Base-by-base conservation (phyloP, 2,329 filamentous ascomycete genomes). In the Penicillium sclerotiorum region DNA sequence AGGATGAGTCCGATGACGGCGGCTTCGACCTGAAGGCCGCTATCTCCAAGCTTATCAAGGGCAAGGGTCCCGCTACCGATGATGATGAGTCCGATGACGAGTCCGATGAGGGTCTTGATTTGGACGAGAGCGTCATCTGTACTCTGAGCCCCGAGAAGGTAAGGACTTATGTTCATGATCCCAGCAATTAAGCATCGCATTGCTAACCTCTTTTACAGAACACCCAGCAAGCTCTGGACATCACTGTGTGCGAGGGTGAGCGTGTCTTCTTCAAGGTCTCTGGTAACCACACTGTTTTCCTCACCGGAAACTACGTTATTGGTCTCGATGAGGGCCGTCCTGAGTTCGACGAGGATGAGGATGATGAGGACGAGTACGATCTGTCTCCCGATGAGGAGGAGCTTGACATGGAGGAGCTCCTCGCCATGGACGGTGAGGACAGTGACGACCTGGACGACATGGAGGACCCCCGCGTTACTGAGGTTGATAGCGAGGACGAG, bases 301-400 rank as follows among this genome's bases (percentile, higher is more conserved):
- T 99, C 53, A 97, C 93, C 56, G 94, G 94, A 63, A 99, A 99
- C 84, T 97, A 96, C 75, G 83, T 99, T 61, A 83, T 94, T 55
- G 80, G 83, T 67, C 79, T 85, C 55, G 80, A 85, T 51, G 77
- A 82, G 39, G 82, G 68, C 49, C 72, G 57, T 50, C 37, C 53
- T 42, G 40, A 55, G 53, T 49, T 73, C 56, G 74, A 78, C 33
- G 77, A 81, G 33, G 77, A 88, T 39, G 81, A 86, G 43, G 80
- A 82, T 39, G 82, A 82, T 17, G 77, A 81, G 22, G 84, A 86
- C 52, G 88, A 90, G 52, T 94, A 95, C 69, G 90, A 95, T 65
- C 80, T 94, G 45, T 87, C 87, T 35, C 87, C 87, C 21, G 89
- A 90, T 61, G 83, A 89, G 70, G 87, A 90, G 64, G 90, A 92